Evolutionary conservation across 305 asterid species (phyloP).

Genomic region (Plantago rigida): DNA sequence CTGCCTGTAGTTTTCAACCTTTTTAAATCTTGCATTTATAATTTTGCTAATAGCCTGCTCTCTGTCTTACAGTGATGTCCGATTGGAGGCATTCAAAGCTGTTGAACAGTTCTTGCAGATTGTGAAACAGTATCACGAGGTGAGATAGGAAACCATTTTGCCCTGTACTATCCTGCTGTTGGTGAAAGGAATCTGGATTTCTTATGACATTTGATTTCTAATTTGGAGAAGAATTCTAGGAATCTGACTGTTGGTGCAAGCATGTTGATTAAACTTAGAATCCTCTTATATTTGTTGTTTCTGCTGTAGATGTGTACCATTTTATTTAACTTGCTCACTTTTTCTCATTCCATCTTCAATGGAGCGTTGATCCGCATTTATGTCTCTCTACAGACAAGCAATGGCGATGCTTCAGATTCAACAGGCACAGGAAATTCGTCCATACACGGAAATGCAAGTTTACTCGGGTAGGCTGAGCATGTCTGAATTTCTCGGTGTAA

Average conservation of each 20-base stretch:
- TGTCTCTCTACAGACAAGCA: slow-evolving; percentile 40
- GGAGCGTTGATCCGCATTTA: slow-evolving; percentile 26
- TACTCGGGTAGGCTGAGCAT: slow-evolving; percentile 66
- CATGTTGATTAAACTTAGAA: slow-evolving; percentile 3
- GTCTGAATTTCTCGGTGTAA: slow-evolving; percentile 6
- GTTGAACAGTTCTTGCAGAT: slow-evolving; percentile 89
- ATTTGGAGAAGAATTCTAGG: slow-evolving; percentile 4
- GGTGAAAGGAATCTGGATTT: slow-evolving; percentile 22
- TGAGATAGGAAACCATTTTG: slow-evolving; percentile 27
- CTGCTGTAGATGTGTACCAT: too few relatives aligned
- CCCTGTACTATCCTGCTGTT: not conserved
- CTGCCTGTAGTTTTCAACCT: slow-evolving; percentile 20
- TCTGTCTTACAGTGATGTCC: slow-evolving; percentile 61
- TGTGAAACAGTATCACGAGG: slow-evolving; percentile 79
- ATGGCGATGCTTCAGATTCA: slow-evolving; percentile 50
- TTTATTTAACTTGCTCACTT: slow-evolving; percentile 2
- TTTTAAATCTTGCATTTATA: slow-evolving; percentile 11
- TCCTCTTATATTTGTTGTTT: too few relatives aligned
- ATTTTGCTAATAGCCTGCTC: slow-evolving; percentile 9
- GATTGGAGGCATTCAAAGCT: slow-evolving; percentile 85
- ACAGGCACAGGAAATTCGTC: slow-evolving; percentile 52
- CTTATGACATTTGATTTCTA: slow-evolving; percentile 6
- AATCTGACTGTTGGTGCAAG: too few relatives aligned
- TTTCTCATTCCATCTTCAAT: slow-evolving; percentile 15
- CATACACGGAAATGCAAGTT: slow-evolving; percentile 84